These are phyloP conservation scores for Magnolia sinica DNA, from an alignment of 164 flowering plant genomes.

Conservation along the genomic window DNA sequence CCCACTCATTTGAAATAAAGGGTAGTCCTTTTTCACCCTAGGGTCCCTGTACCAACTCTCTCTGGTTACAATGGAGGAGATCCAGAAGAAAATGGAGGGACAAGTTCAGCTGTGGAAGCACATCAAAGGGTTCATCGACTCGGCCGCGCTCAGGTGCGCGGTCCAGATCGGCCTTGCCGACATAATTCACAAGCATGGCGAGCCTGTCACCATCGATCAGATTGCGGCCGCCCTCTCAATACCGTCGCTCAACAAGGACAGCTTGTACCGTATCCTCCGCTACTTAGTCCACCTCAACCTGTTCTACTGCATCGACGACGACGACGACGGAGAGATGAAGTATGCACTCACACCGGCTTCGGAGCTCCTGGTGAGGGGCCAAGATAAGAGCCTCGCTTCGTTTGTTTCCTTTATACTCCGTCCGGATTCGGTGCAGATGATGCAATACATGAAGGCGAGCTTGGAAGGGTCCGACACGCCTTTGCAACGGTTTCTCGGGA, in stretches of 20 bases:
- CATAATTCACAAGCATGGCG: constrained; percentile 2
- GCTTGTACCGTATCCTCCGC: neutral
- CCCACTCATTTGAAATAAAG: no score
- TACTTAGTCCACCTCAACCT: constrained; percentile 2
- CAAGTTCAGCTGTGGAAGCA: neutral
- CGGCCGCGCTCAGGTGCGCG: neutral
- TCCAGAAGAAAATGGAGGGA: neutral
- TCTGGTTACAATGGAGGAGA: no score
- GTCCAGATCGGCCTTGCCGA: neutral
- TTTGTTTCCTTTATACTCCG: neutral
- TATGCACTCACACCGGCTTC: constrained; percentile 3
- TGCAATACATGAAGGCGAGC: neutral
- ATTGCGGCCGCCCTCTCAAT: neutral
- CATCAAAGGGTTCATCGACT: neutral
- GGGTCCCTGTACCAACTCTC: no score
- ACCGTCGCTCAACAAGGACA: neutral
- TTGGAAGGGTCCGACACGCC: neutral
- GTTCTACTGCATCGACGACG: neutral
- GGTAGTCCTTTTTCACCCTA: no score
- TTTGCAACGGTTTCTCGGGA: neutral
- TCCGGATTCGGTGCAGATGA: neutral
- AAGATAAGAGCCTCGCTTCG: neutral
- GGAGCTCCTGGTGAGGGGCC: neutral
- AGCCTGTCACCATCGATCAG: neutral
- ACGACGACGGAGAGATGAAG: neutral